Evolutionary conservation across 768 basidiomycete species (phyloP).

Genomic region (Suillus americanus): DNA sequence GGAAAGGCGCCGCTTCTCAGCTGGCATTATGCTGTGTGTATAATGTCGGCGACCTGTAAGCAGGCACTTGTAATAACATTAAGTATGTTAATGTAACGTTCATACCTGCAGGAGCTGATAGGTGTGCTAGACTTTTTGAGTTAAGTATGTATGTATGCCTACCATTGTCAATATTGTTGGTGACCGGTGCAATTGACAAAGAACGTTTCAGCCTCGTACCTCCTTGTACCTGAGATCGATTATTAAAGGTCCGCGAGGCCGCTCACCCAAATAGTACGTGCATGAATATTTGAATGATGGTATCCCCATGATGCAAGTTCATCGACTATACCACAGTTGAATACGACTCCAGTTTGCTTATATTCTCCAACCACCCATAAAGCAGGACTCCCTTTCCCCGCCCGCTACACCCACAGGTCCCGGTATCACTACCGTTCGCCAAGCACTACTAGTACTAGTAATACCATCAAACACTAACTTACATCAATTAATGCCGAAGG

Average conservation of each 20-base stretch:
- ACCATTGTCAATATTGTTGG: background rate
- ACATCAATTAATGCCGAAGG: slow-evolving; percentile 63
- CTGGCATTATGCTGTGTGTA: background rate
- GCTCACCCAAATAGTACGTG: background rate
- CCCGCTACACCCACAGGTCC: background rate
- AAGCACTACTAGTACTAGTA: background rate
- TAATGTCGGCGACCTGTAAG: background rate
- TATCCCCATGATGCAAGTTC: background rate
- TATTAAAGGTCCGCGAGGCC: slow-evolving; percentile 6
- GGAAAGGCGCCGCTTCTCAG: background rate
- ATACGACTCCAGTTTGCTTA: background rate
- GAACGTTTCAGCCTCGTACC: background rate
- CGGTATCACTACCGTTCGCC: background rate
- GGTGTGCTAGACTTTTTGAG: background rate
- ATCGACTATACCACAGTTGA: background rate
- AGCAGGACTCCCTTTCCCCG: background rate
- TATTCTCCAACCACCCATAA: background rate
- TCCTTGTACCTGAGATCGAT: background rate
- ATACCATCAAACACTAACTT: background rate
- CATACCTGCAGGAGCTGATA: background rate
- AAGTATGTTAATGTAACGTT: background rate
- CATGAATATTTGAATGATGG: background rate
- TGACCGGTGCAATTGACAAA: background rate
- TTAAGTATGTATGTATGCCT: background rate
- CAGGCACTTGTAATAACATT: background rate